These are phyloP conservation scores for Mayamaea pseudoterrestris DNA, from an alignment of 108 stramenopile species.

Conservation along the genomic window DNA sequence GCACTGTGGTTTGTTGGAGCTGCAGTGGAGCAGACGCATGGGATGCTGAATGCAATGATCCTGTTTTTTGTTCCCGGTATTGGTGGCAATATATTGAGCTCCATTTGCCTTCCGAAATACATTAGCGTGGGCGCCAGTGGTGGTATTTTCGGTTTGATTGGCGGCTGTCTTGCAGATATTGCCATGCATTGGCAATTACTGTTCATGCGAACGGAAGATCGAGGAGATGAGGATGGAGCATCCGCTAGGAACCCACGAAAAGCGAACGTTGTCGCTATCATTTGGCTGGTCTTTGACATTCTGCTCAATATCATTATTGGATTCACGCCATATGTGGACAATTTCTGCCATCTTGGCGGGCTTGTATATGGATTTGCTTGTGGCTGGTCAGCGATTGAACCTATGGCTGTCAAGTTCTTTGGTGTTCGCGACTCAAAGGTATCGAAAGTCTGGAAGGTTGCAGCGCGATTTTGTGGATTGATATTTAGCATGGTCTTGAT, in stretches of 20 bases:
- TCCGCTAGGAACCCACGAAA: no score
- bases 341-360: constrained; percentile 75
- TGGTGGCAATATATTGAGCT: constrained; percentile 79
- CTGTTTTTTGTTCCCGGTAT: constrained; percentile 78
- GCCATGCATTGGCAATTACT: constrained; percentile 81
- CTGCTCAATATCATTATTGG: constrained; percentile 71
- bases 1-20: constrained; percentile 81
- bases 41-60: constrained; percentile 41
- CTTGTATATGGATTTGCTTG: constrained; percentile 72
- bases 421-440: constrained; percentile 23
- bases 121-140: constrained; percentile 89
- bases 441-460: constrained; percentile 11
- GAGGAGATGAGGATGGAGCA: constrained; percentile 14
- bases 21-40: constrained; percentile 85
- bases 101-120: constrained; percentile 82
- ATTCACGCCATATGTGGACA: constrained; percentile 82
- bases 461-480: constrained; percentile 57
- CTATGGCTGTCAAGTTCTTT: constrained; percentile 53
- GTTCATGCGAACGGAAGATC: constrained; percentile 39
- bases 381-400: constrained; percentile 65
- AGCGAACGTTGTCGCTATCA: constrained; percentile 30
- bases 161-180: constrained; percentile 81
- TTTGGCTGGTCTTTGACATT: constrained; percentile 68
- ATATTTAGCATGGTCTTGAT: constrained; percentile 50
- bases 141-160: constrained; percentile 87